A percentile compares a stretch with the other conserved stretches of the same genome.
Conservation (phyloP, 306 rosid genomes). For the Fragaria nilgerrensis region DNA sequence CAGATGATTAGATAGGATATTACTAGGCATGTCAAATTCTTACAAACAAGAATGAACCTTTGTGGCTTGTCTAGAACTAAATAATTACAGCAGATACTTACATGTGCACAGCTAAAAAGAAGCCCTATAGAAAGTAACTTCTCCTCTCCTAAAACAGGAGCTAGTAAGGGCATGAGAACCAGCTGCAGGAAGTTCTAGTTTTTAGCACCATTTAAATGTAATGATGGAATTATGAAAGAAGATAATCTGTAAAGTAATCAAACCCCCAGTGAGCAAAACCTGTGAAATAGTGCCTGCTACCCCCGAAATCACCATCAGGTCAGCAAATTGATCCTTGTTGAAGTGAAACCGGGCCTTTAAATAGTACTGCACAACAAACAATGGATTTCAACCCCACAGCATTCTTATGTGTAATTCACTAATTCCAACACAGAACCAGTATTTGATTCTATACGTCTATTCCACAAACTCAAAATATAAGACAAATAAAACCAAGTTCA, state of each 20-base stretch:
- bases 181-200: constrained; percentile 45
- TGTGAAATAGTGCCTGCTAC: constrained; percentile 80
- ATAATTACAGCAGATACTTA: constrained; percentile 31
- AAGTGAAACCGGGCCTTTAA: constrained; percentile 90
- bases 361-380: constrained; percentile 53
- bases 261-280: constrained; percentile 34
- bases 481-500: neutral
- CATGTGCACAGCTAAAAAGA: constrained; percentile 66
- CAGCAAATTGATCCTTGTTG: constrained; percentile 88
- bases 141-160: constrained; percentile 77
- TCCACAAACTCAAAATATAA: neutral
- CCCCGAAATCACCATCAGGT: constrained; percentile 81
- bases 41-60: neutral
- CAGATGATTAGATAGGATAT: constrained; percentile 12
- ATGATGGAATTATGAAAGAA: neutral
- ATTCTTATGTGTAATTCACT: neutral
- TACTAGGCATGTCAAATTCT: neutral
- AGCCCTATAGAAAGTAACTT: constrained; percentile 77
- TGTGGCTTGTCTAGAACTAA: neutral
- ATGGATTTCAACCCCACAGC: constrained; percentile 2
- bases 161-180: constrained; percentile 73
- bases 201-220: constrained; percentile 25
- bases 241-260: neutral
- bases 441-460: too few species aligned
- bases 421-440: neutral